These are phyloP conservation scores for Cryphonectria japonica DNA, from an alignment of 2,329 filamentous ascomycete species.

Conservation along the genomic window DNA sequence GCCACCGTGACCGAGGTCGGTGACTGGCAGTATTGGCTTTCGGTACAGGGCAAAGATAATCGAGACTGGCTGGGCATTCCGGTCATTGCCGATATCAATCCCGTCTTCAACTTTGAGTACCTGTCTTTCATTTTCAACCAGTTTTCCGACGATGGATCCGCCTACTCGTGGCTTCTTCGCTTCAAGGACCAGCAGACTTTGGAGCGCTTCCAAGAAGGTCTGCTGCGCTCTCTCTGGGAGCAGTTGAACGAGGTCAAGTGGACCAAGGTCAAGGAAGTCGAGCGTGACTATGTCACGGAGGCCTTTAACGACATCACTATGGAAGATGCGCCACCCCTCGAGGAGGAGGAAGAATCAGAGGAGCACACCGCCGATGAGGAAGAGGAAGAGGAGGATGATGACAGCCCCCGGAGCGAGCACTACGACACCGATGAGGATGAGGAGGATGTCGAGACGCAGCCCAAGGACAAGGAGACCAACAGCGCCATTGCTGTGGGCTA, in stretches of 20 bases:
- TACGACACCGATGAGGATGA: conserved; percentile 67
- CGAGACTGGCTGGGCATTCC: conserved; percentile 86
- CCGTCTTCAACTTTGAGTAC: conserved; percentile 98
- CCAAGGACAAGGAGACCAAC: conserved; percentile 73
- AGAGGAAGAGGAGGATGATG: conserved; percentile 54
- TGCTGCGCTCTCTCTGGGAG: conserved; percentile 97
- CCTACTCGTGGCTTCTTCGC: conserved; percentile 92
- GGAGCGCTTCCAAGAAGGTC: conserved; percentile 87
- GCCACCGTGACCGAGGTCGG: conserved; percentile 85
- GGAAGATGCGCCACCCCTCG: conserved; percentile 67
- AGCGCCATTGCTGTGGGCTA: conserved; percentile 97
- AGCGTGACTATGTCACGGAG: conserved; percentile 92
- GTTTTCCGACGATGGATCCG: conserved; percentile 83
- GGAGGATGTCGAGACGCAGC: conserved; percentile 76
- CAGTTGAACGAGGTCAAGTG: conserved; percentile 93
- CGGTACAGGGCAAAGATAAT: conserved; percentile 70
- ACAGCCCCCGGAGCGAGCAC: conserved; percentile 59
- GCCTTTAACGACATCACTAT: conserved; percentile 94
- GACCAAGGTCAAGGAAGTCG: conserved; percentile 88
- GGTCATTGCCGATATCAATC: conserved; percentile 89
- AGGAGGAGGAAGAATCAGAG: conserved; percentile 53
- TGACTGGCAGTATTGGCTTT: conserved; percentile 94
- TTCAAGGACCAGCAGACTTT: conserved; percentile 83
- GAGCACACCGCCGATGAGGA: conserved; percentile 36
- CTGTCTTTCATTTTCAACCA: conserved; percentile 99